These are phyloP conservation scores for Saccharomycopsis fibuligera DNA, from an alignment of 805 yeast species.

Conservation along the genomic window DNA sequence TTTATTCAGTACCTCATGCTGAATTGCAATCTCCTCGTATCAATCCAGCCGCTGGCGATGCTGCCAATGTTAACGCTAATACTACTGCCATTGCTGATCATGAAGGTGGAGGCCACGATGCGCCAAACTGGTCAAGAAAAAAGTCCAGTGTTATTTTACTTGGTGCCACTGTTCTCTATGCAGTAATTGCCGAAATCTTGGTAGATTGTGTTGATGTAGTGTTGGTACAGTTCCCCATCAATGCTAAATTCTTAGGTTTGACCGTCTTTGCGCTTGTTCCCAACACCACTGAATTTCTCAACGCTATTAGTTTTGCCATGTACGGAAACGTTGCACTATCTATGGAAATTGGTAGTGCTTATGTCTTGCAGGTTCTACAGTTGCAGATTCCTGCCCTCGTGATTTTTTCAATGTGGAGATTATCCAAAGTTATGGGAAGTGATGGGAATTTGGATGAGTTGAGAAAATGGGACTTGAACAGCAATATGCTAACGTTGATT, in stretches of 20 bases:
- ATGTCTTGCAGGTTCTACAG: slow-evolving; percentile 90
- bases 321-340: slow-evolving; percentile 94
- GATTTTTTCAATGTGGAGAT: slow-evolving; percentile 56
- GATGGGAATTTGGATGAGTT: slow-evolving; percentile 31
- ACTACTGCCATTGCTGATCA: slow-evolving; percentile 22
- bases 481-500: slow-evolving; percentile 62
- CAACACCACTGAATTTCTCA: slow-evolving; percentile 91
- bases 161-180: slow-evolving; percentile 81
- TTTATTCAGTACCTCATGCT: background rate
- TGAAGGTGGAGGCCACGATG: slow-evolving; percentile 76
- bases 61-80: background rate
- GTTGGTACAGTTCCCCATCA: slow-evolving; percentile 66
- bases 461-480: slow-evolving; percentile 22
- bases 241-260: slow-evolving; percentile 86
- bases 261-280: slow-evolving; percentile 96
- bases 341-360: slow-evolving; percentile 97
- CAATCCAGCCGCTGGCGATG: background rate
- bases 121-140: slow-evolving; percentile 91
- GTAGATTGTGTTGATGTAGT: slow-evolving; percentile 92
- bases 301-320: slow-evolving; percentile 94
- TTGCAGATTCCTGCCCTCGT: slow-evolving; percentile 91
- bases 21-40: slow-evolving; percentile 9
- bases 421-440: slow-evolving; percentile 30
- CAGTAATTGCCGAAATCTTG: slow-evolving; percentile 87
- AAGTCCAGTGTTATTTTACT: slow-evolving; percentile 80